Conservation (phyloP, 2,329 filamentous ascomycete genomes). For the Phaeosphaeriaceae sp. region DNA sequence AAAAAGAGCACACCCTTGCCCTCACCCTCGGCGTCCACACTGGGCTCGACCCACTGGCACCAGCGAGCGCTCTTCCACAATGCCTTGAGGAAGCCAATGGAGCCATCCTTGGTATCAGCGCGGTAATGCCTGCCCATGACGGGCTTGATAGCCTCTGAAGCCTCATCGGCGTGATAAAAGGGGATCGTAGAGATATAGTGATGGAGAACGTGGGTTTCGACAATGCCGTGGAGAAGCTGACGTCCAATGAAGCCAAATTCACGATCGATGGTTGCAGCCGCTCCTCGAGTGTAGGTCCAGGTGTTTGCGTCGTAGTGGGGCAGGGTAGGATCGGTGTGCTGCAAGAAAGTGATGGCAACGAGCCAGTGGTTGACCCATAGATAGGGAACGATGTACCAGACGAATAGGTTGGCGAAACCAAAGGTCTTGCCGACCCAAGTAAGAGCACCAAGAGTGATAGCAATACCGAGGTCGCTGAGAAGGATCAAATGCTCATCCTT, state of each 20-base stretch:
- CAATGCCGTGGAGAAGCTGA: conserved; percentile 89
- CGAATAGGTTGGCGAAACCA: conserved; percentile 83
- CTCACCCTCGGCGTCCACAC: conserved; percentile 77
- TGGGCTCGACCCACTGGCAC: conserved; percentile 99
- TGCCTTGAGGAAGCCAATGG: conserved; percentile 79
- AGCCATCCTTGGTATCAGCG: conserved; percentile 75
- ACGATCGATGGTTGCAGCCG: conserved; percentile 93
- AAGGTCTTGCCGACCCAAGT: conserved; percentile 75
- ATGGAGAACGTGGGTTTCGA: conserved; percentile 97
- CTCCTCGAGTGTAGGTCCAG: conserved; percentile 94
- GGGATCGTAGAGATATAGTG: conserved; percentile 97
- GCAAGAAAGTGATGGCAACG: conserved; percentile 95
- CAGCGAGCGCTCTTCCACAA: conserved; percentile 80
- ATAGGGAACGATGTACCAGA: conserved; percentile 96
- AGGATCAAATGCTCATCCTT: conserved; percentile 88
- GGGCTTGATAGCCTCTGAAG: conserved; percentile 88
- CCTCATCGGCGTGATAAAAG: conserved; percentile 96
- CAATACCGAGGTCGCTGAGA: conserved; percentile 80
- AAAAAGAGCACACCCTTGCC: conserved; percentile 89
- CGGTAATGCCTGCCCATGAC: conserved; percentile 98
- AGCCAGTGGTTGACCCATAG: conserved; percentile 99
- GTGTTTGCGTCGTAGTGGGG: conserved; percentile 86
- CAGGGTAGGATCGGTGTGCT: conserved; percentile 93
- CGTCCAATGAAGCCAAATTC: conserved; percentile 97
- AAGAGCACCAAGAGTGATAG: conserved; percentile 66